A percentile compares a stretch with the other conserved stretches of the same genome.
These are phyloP conservation scores for Akanthomyces muscarius DNA, from an alignment of 2,329 filamentous ascomycete genomes.

Conservation along the genomic window DNA sequence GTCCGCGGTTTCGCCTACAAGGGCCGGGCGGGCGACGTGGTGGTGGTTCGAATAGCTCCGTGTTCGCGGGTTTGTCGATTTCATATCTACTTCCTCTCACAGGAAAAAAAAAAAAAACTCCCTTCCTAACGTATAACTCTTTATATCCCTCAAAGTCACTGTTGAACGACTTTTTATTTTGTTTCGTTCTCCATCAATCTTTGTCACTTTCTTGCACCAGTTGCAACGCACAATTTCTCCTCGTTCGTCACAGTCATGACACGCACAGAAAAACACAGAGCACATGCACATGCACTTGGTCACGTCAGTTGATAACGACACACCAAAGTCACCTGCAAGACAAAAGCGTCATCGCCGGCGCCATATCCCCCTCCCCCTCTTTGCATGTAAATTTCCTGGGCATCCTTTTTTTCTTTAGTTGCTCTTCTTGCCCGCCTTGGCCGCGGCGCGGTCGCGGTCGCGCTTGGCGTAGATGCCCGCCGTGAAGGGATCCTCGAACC, in stretches of 20 bases:
- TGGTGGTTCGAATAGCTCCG: neutral
- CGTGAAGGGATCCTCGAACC: slow-evolving; percentile 93
- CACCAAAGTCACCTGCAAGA: slow-evolving; percentile 3
- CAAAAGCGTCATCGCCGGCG: neutral
- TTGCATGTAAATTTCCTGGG: neutral
- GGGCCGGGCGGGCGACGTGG: neutral
- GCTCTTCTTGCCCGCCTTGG: slow-evolving; percentile 48
- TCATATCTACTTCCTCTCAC: slow-evolving; percentile 1
- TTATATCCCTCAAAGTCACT: slow-evolving; percentile 5
- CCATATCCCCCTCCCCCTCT: neutral
- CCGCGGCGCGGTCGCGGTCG: slow-evolving; percentile 53
- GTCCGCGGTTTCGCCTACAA: neutral
- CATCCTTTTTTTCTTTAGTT: slow-evolving; percentile 32
- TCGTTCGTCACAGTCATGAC: slow-evolving; percentile 11
- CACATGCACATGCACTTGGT: slow-evolving; percentile 10
- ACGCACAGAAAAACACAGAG: neutral
- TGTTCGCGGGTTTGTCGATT: neutral
- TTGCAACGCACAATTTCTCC: neutral
- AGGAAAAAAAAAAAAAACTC: neutral
- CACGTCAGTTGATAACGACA: slow-evolving; percentile 17
- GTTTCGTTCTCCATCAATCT: neutral
- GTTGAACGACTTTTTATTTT: slow-evolving; percentile 11
- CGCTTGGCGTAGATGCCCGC: slow-evolving; percentile 87
- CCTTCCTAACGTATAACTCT: neutral
- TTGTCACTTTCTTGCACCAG: neutral